phyloP scores from a whole-genome alignment of 805 yeast genomes.

The Metschnikowia peoriensis region DNA sequence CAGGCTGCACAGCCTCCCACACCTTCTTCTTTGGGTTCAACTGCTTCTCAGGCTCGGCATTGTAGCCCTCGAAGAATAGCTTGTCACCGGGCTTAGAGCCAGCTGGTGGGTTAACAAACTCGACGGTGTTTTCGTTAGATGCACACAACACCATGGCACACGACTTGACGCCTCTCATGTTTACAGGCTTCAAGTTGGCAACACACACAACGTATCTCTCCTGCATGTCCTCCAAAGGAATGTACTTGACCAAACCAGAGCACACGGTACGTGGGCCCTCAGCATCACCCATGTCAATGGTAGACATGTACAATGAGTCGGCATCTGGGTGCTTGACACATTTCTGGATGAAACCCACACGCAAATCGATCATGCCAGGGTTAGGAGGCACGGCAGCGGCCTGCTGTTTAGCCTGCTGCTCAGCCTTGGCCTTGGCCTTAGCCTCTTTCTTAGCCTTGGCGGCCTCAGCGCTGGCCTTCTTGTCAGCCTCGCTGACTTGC shows the following conservation, averaged over 20 bases:
- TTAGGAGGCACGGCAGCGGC: slow-evolving; percentile 63
- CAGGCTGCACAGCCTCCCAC: slow-evolving; percentile 94
- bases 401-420: slow-evolving; percentile 44
- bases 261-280: slow-evolving; percentile 98
- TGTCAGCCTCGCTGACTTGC: slow-evolving; percentile 38
- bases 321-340: slow-evolving; percentile 98
- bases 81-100: slow-evolving; percentile 95
- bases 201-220: slow-evolving; percentile 85
- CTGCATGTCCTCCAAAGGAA: slow-evolving; percentile 94
- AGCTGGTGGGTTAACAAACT: slow-evolving; percentile 91
- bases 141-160: slow-evolving; percentile 97
- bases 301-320: slow-evolving; percentile 92
- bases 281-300: slow-evolving; percentile 93
- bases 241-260: slow-evolving; percentile 89
- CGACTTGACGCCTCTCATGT: slow-evolving; percentile 96
- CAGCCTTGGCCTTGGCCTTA: slow-evolving; percentile 60
- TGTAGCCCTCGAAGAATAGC: slow-evolving; percentile 88
- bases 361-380: slow-evolving; percentile 86
- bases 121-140: slow-evolving; percentile 70
- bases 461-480: slow-evolving; percentile 51
- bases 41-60: slow-evolving; percentile 85
- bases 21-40: slow-evolving; percentile 97
- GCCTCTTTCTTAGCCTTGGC: slow-evolving; percentile 62
- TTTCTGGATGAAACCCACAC: slow-evolving; percentile 96
- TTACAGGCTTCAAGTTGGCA: slow-evolving; percentile 96